phyloP scores from a whole-genome alignment of 768 basidiomycete species.

The Psilocybe cyanescens region DNA sequence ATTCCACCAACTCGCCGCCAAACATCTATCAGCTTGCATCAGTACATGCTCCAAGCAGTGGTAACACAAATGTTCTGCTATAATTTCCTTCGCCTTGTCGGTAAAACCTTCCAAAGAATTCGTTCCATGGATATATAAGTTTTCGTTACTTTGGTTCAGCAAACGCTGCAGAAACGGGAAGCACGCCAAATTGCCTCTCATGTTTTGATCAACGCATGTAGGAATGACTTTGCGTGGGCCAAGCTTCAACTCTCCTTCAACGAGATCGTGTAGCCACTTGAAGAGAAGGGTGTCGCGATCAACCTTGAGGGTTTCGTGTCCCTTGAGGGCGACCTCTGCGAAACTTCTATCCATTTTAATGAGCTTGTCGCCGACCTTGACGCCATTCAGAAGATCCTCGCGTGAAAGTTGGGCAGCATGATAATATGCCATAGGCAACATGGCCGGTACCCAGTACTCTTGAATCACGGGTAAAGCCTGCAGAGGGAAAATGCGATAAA shows the following conservation, averaged over 20 bases:
- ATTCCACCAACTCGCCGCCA: constrained; percentile 13
- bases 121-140: not conserved
- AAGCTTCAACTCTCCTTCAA: not conserved
- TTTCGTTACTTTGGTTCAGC: not conserved
- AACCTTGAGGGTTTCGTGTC: constrained; percentile 19
- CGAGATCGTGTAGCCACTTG: constrained; percentile 18
- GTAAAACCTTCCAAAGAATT: constrained; percentile 17
- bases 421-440: constrained; percentile 27
- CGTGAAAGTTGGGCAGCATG: constrained; percentile 25
- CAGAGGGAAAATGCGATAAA: constrained; percentile 20
- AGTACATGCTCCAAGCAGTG: constrained; percentile 11
- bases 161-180: not conserved
- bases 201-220: not conserved
- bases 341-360: constrained; percentile 3
- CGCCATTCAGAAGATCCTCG: constrained; percentile 22
- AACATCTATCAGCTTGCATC: constrained; percentile 4
- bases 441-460: constrained; percentile 16
- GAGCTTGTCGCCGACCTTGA: constrained; percentile 13
- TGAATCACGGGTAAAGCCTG: constrained; percentile 22
- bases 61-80: constrained; percentile 17
- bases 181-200: not conserved
- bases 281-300: constrained; percentile 19
- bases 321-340: constrained; percentile 13
- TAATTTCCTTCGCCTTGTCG: not conserved
- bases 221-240: not conserved